Evolutionary conservation across 140 eudicot genomes (phyloP).

Genomic region (Senecio squalidus): DNA sequence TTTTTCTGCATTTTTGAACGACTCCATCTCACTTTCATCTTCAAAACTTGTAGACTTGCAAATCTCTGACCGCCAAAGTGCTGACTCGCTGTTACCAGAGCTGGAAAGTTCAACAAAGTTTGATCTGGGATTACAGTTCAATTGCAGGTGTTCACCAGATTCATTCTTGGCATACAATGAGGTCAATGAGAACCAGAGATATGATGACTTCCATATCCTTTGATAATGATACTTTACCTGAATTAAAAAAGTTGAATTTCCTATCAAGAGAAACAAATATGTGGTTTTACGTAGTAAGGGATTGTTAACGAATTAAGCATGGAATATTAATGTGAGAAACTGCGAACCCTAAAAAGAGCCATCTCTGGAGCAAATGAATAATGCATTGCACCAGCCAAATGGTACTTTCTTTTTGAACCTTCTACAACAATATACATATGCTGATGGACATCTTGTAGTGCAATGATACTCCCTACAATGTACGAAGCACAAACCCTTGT

Average conservation of each 20-base stretch:
- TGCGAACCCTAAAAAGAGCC: constrained; percentile 85
- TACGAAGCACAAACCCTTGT: constrained; percentile 22
- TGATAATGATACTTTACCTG: constrained; percentile 82
- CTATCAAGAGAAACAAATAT: constrained; percentile 15
- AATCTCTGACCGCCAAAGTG: constrained; percentile 67
- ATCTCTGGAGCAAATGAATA: constrained; percentile 69
- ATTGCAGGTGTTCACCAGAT: constrained; percentile 68
- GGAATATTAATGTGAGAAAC: constrained; percentile 11
- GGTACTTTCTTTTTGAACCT: constrained; percentile 48
- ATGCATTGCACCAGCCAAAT: constrained; percentile 70
- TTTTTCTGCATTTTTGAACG: constrained; percentile 26
- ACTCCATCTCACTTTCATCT: constrained; percentile 51
- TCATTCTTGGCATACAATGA: constrained; percentile 70
- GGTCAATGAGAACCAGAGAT: constrained; percentile 61
- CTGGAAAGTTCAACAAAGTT: constrained; percentile 70
- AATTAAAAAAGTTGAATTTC: constrained; percentile 14
- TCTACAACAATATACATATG: constrained; percentile 79
- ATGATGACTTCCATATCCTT: constrained; percentile 63
- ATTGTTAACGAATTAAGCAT: neutral
- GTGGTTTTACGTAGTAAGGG: no score
- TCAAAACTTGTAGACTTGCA: constrained; percentile 42
- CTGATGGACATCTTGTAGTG: constrained; percentile 80
- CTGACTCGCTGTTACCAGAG: constrained; percentile 48
- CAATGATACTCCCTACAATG: constrained; percentile 64
- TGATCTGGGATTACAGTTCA: constrained; percentile 55